Evolutionary conservation across 371 early-diverging fungal genomes (phyloP).

Genomic region (Mucor irregularis): DNA sequence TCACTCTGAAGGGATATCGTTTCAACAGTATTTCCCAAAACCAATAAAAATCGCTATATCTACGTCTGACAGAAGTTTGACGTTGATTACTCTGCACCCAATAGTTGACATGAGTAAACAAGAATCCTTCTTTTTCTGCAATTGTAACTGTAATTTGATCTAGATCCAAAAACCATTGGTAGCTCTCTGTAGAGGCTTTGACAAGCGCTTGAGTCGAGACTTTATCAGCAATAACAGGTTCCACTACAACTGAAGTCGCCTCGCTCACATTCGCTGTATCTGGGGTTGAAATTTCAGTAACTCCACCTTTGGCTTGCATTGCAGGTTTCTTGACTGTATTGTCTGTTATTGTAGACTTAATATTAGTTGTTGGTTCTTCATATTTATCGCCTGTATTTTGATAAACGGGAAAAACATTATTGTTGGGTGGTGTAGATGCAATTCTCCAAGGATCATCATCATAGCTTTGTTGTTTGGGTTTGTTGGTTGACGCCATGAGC

Average conservation of each 20-base stretch:
- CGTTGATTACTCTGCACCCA: constrained; percentile 42
- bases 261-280: not conserved
- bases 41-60: constrained; percentile 55
- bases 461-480: constrained; percentile 14
- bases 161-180: constrained; percentile 51
- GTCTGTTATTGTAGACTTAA: not conserved
- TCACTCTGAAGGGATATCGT: constrained; percentile 44
- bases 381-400: not conserved
- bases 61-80: constrained; percentile 38
- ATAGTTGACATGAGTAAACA: constrained; percentile 52
- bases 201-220: constrained; percentile 15
- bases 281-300: not conserved
- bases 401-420: constrained; percentile 8
- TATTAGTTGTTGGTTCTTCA: not conserved
- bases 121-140: constrained; percentile 66
- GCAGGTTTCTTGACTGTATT: too few relatives aligned
- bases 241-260: not conserved
- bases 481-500: constrained; percentile 1
- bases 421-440: constrained; percentile 4
- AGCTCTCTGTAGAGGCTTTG: constrained; percentile 17
- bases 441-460: constrained; percentile 32
- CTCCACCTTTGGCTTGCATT: too few relatives aligned
- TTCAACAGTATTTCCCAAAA: constrained; percentile 39
- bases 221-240: constrained; percentile 7
- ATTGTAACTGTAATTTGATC: constrained; percentile 65